A percentile compares a stretch with the other conserved stretches of the same genome.
Conservation (phyloP, 257 asterid genomes). For the Penstemon barbatus region DNA sequence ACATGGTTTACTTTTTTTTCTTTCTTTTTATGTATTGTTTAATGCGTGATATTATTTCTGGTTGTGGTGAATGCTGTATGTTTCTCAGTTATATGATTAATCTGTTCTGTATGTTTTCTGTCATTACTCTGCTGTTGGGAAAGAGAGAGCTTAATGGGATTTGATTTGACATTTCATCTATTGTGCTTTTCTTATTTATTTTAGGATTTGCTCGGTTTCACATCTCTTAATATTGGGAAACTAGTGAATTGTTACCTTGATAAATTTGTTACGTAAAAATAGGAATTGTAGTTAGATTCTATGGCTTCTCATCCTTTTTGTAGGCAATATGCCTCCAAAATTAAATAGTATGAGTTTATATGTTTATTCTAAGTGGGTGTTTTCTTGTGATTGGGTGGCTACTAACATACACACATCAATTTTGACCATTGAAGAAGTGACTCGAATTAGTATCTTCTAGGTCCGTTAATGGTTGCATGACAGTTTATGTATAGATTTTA, state of each 20-base stretch:
- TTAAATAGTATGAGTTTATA: neutral
- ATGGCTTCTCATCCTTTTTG: neutral
- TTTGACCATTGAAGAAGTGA: neutral
- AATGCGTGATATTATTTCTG: neutral
- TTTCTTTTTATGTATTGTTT: neutral
- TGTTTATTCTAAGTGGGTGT: neutral
- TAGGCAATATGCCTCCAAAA: constrained; percentile 4
- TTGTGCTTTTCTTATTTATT: constrained; percentile 7
- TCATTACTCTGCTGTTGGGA: neutral
- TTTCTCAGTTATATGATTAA: neutral
- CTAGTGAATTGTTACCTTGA: constrained; percentile 11
- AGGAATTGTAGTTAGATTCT: neutral
- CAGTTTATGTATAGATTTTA: neutral
- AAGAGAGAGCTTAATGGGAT: constrained; percentile 12
- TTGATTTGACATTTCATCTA: neutral
- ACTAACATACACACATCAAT: neutral
- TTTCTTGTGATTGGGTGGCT: constrained; percentile 15
- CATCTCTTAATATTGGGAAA: neutral
- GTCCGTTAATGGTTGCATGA: neutral
- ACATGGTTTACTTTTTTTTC: neutral
- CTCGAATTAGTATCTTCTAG: neutral
- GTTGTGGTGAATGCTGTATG: constrained; percentile 9
- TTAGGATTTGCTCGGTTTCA: neutral
- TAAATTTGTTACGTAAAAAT: neutral
- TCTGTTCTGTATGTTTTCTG: neutral